These are phyloP conservation scores for Xylaria hypoxylon DNA, from an alignment of 2,329 filamentous ascomycete species.

Conservation along the genomic window DNA sequence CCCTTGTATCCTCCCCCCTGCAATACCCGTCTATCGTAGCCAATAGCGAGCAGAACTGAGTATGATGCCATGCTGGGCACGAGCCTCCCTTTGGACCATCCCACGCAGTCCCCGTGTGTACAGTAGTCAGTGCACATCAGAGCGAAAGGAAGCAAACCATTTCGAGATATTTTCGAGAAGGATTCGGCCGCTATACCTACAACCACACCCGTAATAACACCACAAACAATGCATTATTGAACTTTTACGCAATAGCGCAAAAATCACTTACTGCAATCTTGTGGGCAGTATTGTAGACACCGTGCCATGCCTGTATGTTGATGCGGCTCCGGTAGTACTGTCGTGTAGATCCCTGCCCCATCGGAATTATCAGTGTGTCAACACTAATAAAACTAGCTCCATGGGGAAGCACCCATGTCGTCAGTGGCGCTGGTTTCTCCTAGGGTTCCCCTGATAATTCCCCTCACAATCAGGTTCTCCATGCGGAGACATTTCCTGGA, in stretches of 20 bases:
- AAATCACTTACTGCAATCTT: not conserved
- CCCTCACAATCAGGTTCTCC: constrained; percentile 32
- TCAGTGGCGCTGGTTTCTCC: constrained; percentile 23
- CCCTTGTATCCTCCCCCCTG: constrained; percentile 6
- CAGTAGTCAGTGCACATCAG: not conserved
- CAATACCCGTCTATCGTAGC: constrained; percentile 7
- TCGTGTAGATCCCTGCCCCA: too few relatives aligned
- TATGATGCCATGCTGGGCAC: not conserved
- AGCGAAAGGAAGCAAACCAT: not conserved
- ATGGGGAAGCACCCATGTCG: constrained; percentile 20
- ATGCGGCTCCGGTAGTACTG: not conserved
- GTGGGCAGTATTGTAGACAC: not conserved
- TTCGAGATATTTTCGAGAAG: constrained; percentile 23
- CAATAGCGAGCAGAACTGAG: constrained; percentile 1
- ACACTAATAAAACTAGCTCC: not conserved
- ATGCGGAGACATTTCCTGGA: constrained; percentile 28
- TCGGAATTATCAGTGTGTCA: not conserved
- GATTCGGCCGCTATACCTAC: constrained; percentile 1
- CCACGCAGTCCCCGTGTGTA: not conserved
- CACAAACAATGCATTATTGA: not conserved
- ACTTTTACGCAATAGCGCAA: constrained; percentile 15
- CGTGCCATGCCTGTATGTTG: not conserved
- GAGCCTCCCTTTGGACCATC: constrained; percentile 3
- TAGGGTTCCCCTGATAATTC: constrained; percentile 26
- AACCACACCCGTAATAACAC: not conserved